Evolutionary conservation across 805 yeast genomes (phyloP), one percentile per base, ranked within the genome.

Genomic region (Yarrowia phangngaensis): DNA sequence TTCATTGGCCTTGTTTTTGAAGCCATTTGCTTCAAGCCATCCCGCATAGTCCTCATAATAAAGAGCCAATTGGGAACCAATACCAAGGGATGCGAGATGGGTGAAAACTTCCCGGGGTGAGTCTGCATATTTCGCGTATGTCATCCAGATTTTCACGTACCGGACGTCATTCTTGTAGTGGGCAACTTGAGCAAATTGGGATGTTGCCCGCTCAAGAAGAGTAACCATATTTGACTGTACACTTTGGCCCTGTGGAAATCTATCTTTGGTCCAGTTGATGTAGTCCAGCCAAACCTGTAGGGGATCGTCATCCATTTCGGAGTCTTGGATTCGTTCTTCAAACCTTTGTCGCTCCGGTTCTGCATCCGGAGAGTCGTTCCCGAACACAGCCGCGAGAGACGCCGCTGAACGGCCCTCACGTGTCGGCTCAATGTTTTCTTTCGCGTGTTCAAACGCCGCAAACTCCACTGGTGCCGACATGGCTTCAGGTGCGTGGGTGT

Each of bases 91-190:
- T 32, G 80, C 76, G 64, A 90, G 69, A 59, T 81, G 87, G 5
- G 76, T 70, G 61, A 82, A 88, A 2, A 84, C 70, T 48, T 82
- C 89, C 31, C 77, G 68, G 0, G 89, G 88, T 12, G 81, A 73
- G 52, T 81, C 85, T 1, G 83, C 74, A 58, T 74, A 79, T 17
- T 72, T 74, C 7, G 84, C 77, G 61, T 86, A 88, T 55, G 78
- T 79, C 29, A 89, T 64, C 97, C 98, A 90, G 2, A 88, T 72
- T 53, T 72, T 74, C 41, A 90, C 64, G 59, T 84, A 88, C 38
- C 97, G 66, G 1, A 90, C 79, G 61, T 90, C 97, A 61, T 89
- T 82, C 52, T 79, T 80, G 62, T 88, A 90, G 53, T 77, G 78
- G 0, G 65, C 65, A 23, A 73, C 74, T 55, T 82, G 84, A 57